phyloP scores from a whole-genome alignment of 148 eudicot species.

The Dianthus caryophyllus region DNA sequence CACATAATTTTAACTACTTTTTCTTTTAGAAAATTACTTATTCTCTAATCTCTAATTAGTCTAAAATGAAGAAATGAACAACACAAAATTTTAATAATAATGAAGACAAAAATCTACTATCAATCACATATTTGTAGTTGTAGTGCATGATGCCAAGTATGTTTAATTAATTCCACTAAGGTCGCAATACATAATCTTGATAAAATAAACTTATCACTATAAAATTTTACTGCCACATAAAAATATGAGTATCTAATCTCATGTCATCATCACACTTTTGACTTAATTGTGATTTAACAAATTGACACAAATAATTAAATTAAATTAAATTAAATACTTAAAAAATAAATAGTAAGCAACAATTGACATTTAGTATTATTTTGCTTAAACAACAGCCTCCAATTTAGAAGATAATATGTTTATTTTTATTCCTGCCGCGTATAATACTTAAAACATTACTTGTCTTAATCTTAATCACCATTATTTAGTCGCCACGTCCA shows the following conservation, averaged over 20 bases:
- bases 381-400: background rate
- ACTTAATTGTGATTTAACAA: background rate
- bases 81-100: too few species aligned
- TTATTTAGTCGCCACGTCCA: background rate
- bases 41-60: too few species aligned
- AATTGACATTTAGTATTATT: background rate
- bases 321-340: background rate
- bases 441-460: background rate
- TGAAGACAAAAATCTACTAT: too few species aligned
- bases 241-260: conserved; percentile 8
- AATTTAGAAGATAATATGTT: background rate
- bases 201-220: conserved; percentile 2
- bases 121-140: background rate
- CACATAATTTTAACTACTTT: background rate
- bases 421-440: background rate
- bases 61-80: too few species aligned
- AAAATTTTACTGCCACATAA: conserved; percentile 10
- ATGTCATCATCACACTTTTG: conserved; percentile 15
- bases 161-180: background rate
- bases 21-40: too few species aligned
- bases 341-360: background rate
- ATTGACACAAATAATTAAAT: too few species aligned
- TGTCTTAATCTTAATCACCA: background rate
- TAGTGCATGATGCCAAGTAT: conserved; percentile 1
- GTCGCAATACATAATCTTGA: conserved; percentile 4